phyloP scores from a whole-genome alignment of 768 basidiomycete species.

The Mycena alexandri region DNA sequence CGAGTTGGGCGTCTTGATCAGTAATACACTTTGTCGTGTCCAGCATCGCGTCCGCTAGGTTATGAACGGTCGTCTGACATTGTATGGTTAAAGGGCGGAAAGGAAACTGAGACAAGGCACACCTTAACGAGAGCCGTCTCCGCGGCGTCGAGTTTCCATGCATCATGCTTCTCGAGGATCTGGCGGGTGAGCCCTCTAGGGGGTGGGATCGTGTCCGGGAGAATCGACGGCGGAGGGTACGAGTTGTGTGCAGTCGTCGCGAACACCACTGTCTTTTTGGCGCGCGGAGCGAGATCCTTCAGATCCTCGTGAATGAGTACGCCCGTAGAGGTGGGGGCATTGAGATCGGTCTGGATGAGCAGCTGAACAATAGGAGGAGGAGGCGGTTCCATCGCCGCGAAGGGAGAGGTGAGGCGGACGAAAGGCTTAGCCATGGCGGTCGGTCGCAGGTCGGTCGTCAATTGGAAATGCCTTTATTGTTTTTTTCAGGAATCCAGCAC shows the following conservation, averaged over 20 bases:
- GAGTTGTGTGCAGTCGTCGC: neutral
- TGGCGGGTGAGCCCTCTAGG: neutral
- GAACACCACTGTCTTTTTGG: neutral
- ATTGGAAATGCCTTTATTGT: too few species aligned
- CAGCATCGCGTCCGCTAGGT: too few species aligned
- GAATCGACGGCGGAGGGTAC: conserved; percentile 17
- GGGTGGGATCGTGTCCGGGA: neutral
- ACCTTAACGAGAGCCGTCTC: conserved; percentile 22
- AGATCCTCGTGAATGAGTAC: conserved; percentile 32
- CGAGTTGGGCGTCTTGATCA: too few species aligned
- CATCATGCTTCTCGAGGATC: neutral
- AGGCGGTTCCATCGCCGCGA: conserved; percentile 25
- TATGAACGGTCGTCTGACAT: too few species aligned
- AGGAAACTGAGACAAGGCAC: conserved; percentile 7
- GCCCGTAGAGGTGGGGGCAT: conserved; percentile 11
- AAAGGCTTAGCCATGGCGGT: conserved; percentile 15
- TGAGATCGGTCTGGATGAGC: conserved; percentile 28
- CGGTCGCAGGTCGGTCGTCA: conserved; percentile 4
- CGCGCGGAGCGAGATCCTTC: neutral
- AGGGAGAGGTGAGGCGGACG: conserved; percentile 21
- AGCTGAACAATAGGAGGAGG: conserved; percentile 31
- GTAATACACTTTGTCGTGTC: too few species aligned
- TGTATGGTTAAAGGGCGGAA: too few species aligned
- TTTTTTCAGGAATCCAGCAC: too few species aligned
- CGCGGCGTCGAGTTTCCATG: neutral